A percentile compares a stretch with the other conserved stretches of the same genome.
These are phyloP conservation scores for Solanum hybrid DNA, from an alignment of 305 asterid genomes.

Conservation along the genomic window DNA sequence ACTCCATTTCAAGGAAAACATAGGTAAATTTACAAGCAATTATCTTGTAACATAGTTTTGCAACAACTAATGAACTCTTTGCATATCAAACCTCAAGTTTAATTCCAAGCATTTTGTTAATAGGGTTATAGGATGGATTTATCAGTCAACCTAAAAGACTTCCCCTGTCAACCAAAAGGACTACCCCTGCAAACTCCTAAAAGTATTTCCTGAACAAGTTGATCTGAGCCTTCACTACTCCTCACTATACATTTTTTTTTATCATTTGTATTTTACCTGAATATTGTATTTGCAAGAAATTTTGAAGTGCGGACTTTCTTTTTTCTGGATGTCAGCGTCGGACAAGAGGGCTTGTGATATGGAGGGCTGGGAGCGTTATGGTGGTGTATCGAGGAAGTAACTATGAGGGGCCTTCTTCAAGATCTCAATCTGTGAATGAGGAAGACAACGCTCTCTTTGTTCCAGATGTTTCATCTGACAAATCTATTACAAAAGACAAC, in stretches of 20 bases:
- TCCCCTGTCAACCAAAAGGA: neutral
- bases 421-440: slow-evolving; percentile 30
- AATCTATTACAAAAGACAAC: slow-evolving; percentile 16
- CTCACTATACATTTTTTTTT: neutral
- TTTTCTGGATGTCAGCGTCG: slow-evolving; percentile 64
- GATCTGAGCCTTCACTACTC: neutral
- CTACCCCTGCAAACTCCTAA: neutral
- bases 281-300: neutral
- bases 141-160: neutral
- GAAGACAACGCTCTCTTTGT: slow-evolving; percentile 55
- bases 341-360: slow-evolving; percentile 81
- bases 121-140: neutral
- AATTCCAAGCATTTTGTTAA: neutral
- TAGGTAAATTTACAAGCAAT: neutral
- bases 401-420: slow-evolving; percentile 71
- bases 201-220: neutral
- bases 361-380: slow-evolving; percentile 99
- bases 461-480: slow-evolving; percentile 61
- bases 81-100: neutral
- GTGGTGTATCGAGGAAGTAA: slow-evolving; percentile 85
- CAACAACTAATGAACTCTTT: neutral
- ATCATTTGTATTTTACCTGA: neutral
- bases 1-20: neutral
- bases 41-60: neutral
- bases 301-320: neutral